Evolutionary conservation across 257 asterid genomes (phyloP).

Genomic region (Pogostemon cablin): DNA sequence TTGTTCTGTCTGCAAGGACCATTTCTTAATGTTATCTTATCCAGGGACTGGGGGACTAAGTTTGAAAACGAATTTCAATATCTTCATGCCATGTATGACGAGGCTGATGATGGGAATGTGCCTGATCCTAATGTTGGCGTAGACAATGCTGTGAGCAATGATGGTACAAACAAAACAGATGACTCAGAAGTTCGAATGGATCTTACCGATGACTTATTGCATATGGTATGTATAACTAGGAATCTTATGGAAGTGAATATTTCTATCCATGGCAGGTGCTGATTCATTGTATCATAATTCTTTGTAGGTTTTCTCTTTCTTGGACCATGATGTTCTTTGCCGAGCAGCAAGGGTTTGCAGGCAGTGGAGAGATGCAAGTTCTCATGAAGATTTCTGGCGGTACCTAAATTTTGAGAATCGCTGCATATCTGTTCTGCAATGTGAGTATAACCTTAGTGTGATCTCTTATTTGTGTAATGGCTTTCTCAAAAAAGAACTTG

Average conservation of each 20-base stretch:
- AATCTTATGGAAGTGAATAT: background rate
- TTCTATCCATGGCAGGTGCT: constrained; percentile 6
- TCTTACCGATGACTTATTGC: constrained; percentile 95
- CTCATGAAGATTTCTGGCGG: constrained; percentile 99
- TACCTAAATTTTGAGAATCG: constrained; percentile 83
- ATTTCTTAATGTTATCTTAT: constrained; percentile 23
- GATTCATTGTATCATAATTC: constrained; percentile 19
- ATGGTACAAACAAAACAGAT: constrained; percentile 42
- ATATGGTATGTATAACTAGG: constrained; percentile 60
- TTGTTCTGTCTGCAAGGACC: background rate
- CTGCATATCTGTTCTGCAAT: constrained; percentile 62
- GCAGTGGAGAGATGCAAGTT: constrained; percentile 97
- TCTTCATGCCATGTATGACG: constrained; percentile 38
- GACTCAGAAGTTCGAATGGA: constrained; percentile 83
- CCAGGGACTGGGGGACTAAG: constrained; percentile 73
- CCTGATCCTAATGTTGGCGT: constrained; percentile 38
- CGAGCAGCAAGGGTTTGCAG: constrained; percentile 88
- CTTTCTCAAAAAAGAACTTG: background rate
- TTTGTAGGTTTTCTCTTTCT: constrained; percentile 81
- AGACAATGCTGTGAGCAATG: constrained; percentile 41
- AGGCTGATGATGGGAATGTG: constrained; percentile 37
- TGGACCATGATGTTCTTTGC: constrained; percentile 89
- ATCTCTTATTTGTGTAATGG: constrained; percentile 14
- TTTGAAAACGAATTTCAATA: constrained; percentile 49
- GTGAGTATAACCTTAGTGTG: constrained; percentile 52